These are phyloP conservation scores for Eucalyptus erythrocorys DNA, from an alignment of 345 rosid genomes.

Conservation along the genomic window DNA sequence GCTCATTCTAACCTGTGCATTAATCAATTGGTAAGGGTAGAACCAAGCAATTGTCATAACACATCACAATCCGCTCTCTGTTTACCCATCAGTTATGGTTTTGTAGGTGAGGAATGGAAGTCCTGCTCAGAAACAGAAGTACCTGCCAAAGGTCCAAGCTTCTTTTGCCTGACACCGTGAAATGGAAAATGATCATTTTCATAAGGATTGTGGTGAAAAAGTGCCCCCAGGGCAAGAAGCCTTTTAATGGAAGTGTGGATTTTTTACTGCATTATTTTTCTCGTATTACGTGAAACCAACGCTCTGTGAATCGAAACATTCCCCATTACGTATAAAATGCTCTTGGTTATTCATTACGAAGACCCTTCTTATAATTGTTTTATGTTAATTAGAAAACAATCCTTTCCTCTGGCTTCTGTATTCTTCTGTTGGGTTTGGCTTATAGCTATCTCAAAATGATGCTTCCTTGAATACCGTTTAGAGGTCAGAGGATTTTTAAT, in stretches of 20 bases:
- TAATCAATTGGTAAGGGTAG: constrained; percentile 79
- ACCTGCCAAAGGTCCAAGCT: constrained; percentile 69
- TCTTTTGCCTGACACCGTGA: background rate
- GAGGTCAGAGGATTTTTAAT: too few species aligned
- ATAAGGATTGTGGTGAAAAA: background rate
- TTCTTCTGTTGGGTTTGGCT: background rate
- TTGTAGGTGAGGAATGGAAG: constrained; percentile 79
- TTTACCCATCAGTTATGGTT: background rate
- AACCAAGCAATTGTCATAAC: background rate
- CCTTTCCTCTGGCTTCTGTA: background rate
- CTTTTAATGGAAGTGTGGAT: background rate
- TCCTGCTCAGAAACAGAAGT: constrained; percentile 68
- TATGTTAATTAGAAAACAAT: background rate
- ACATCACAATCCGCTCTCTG: background rate
- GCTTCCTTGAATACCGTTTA: background rate
- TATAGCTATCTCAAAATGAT: background rate
- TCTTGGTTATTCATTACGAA: background rate
- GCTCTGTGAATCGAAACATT: background rate
- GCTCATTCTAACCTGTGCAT: constrained; percentile 94
- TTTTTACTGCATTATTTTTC: background rate
- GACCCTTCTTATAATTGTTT: background rate
- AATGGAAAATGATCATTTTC: background rate
- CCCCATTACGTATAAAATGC: background rate
- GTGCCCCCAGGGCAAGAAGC: background rate
- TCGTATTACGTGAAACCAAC: background rate